A percentile compares a stretch with the other conserved stretches of the same genome.
Conservation (phyloP, 495 filamentous ascomycete genomes). For the Daldinia decipiens region DNA sequence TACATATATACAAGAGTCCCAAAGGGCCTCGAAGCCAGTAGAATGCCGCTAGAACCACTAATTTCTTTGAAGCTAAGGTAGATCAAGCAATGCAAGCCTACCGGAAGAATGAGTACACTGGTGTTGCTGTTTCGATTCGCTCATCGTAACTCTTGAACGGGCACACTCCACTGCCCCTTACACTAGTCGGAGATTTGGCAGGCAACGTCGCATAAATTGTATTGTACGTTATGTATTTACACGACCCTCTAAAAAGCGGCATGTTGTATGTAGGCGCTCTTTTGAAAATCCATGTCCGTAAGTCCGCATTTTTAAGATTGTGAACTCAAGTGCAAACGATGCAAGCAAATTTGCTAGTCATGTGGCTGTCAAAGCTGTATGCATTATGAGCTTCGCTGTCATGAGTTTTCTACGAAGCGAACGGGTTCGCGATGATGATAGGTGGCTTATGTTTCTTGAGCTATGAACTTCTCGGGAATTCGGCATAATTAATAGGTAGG, state of each 20-base stretch:
- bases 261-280: not conserved
- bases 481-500: not conserved
- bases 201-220: constrained; percentile 10
- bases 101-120: constrained; percentile 2
- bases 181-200: constrained; percentile 20
- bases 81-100: constrained; percentile 22
- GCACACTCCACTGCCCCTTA: constrained; percentile 9
- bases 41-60: constrained; percentile 36
- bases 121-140: constrained; percentile 18
- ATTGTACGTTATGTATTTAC: not conserved
- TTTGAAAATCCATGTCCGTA: not conserved
- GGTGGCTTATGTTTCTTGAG: not conserved
- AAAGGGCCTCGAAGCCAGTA: constrained; percentile 26
- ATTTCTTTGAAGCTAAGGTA: constrained; percentile 16
- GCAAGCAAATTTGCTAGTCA: not conserved
- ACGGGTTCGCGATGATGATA: not conserved
- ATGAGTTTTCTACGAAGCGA: not conserved
- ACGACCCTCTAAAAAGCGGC: not conserved
- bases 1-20: constrained; percentile 12
- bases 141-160: not conserved
- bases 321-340: not conserved
- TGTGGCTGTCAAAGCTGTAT: not conserved
- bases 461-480: not conserved
- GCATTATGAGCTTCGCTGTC: not conserved
- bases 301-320: not conserved